Base-by-base conservation (phyloP, 805 yeast species). In the Metschnikowia peoriensis region DNA sequence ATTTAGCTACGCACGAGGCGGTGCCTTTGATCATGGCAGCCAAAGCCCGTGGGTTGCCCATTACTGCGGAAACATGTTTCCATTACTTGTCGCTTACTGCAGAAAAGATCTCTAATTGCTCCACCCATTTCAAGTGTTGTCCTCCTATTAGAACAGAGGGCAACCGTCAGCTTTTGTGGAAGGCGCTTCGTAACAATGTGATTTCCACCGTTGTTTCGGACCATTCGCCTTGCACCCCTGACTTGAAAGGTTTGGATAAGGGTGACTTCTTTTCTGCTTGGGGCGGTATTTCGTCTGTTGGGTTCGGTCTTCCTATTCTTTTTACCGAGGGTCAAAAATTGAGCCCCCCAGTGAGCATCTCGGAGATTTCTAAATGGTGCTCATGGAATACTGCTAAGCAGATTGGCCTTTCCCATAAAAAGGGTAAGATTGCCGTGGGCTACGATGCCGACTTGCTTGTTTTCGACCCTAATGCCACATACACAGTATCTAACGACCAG, bases 201-300 rank as follows among this genome's bases (percentile, higher is more conserved):
- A 85, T 92, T 54, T 81, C 88, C 14, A 84, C 97, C 3, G 96
- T 92, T 5, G 97, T 93, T 7, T 88, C 96, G 11, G 98, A 92
- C 68, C 98, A 92, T 70, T 89, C 97, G 4, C 98, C 97, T 2
- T 92, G 98, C 70, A 89, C 97, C 0, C 96, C 97, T 0, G 89
- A 89, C 54, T 75, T 92, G 63, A 92, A 92, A 69, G 88, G 89
- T 22, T 75, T 90, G 48, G 86, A 83, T 10, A 77, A 82, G 54
- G 97, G 97, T 40, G 96, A 92, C 66, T 92, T 92, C 66, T 83
- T 92, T 61, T 80, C 85, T 37, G 96, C 97, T 2, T 92, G 98
- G 98, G 98, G 97, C 37, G 98, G 98, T 9, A 90, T 92, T 40
- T 79, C 96, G 1, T 88, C 96, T 1, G 96, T 92, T 34, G 98